Base-by-base conservation (phyloP, 1,139 yeast genomes). In the Nematodospora anomalae region DNA sequence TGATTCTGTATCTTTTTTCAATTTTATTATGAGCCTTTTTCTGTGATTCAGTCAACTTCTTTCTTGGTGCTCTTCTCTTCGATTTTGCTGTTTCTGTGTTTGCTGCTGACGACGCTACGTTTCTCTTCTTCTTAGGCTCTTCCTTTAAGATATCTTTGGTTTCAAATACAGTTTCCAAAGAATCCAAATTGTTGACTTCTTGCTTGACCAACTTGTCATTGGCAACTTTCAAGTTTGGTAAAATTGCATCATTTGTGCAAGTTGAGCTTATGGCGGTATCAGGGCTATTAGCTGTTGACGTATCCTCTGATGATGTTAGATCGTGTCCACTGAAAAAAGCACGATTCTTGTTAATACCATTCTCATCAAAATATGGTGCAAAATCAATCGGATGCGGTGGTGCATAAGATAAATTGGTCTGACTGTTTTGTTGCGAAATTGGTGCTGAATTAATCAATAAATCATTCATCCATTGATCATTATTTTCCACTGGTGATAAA, bases 1-100 rank as follows among this genome's bases (percentile, higher is more conserved):
- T 83, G 41, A 81, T 80, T 54, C 90, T 65, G 57, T 83, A 83
- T 46, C 80, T 76, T 54, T 82, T 80, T 52, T 78, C 88, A 44
- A 81, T 80, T 53, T 77, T 76, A 57, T 80, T 80, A 52, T 83
- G 89, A 0, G 87, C 87, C 50, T 79, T 79, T 47, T 81, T 80
- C 58, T 82, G 88, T 43, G 74, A 70, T 5, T 71, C 67, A 3
- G 83, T 78, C 40, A 79, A 58, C 55, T 80, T 71, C 59, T 78
- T 78, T 51, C 83, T 63, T 35, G 79, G 73, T 2, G 76, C 71
- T 50, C 79, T 65, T 53, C 65, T 74, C 24, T 41, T 41, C 3
- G 46, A 30, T 30, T 36, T 41, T 1, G 16, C 2, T 28, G 33
- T 15, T 30, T 27, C n/a, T 26, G 20, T 23, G 14, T 9, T 15